Conservation (phyloP, 169 alveolate species). For the Cryptosporidium andersoni region DNA sequence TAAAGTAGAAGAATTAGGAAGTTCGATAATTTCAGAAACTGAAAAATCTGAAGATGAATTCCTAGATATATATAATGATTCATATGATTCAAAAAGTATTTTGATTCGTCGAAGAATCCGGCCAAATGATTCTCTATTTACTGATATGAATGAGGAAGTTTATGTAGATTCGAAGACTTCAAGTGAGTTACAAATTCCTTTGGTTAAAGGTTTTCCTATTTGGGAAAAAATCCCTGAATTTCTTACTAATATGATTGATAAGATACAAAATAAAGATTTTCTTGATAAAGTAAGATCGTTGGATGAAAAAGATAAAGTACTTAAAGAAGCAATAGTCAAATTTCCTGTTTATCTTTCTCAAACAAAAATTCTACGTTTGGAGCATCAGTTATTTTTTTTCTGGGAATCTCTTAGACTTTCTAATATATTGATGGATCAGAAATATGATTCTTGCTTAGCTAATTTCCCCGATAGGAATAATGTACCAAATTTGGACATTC, state of each 20-base stretch:
- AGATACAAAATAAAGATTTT: not conserved
- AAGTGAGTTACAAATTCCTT: not conserved
- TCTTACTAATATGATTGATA: not conserved
- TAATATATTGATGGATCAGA: constrained; percentile 23
- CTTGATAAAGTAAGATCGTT: constrained; percentile 1
- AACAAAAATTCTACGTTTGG: constrained; percentile 36
- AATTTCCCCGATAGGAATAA: constrained; percentile 44
- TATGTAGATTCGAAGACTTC: constrained; percentile 5
- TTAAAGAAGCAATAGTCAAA: constrained; percentile 13
- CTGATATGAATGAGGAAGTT: constrained; percentile 17
- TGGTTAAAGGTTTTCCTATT: constrained; percentile 5
- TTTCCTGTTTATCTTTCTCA: constrained; percentile 69
- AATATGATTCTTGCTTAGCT: constrained; percentile 1
- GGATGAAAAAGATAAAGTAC: not conserved
- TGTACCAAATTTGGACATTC: constrained; percentile 19
- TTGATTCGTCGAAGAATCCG: constrained; percentile 17
- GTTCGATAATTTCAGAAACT: too few species aligned
- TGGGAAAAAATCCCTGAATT: not conserved
- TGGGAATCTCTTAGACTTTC: constrained; percentile 45
- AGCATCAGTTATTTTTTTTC: constrained; percentile 38
- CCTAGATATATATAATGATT: not conserved
- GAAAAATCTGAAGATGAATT: not conserved
- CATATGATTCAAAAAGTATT: constrained; percentile 32
- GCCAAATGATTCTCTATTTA: constrained; percentile 51
- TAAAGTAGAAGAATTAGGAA: not conserved